A percentile compares a stretch with the other conserved stretches of the same genome.
Evolutionary conservation across 352 stramenopile species (phyloP).

Genomic region (Aphanomyces stellatus): DNA sequence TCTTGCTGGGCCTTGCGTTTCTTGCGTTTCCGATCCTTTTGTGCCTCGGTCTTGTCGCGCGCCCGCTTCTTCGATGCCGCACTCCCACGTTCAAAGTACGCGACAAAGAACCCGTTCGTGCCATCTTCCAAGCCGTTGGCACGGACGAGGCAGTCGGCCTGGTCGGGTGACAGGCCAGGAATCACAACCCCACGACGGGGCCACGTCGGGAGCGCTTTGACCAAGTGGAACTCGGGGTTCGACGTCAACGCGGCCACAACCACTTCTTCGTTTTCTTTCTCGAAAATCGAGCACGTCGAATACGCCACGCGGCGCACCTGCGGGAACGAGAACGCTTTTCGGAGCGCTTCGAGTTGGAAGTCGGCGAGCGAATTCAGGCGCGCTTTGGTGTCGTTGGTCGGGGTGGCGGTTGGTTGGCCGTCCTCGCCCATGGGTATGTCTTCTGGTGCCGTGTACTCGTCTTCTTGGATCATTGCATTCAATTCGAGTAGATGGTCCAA

Average conservation of each 20-base stretch:
- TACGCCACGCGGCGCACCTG: constrained; percentile 92
- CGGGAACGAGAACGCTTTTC: constrained; percentile 93
- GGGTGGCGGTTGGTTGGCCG: too few relatives aligned
- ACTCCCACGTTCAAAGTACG: constrained; percentile 84
- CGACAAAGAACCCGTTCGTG: constrained; percentile 97
- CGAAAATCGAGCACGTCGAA: constrained; percentile 95
- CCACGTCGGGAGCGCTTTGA: constrained; percentile 61
- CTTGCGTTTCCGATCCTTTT: constrained; percentile 66
- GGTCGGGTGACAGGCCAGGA: constrained; percentile 42
- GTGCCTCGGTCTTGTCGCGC: constrained; percentile 36
- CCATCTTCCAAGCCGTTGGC: constrained; percentile 88
- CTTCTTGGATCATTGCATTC: constrained; percentile 30
- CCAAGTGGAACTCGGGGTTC: constrained; percentile 64
- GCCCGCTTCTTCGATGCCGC: constrained; percentile 28
- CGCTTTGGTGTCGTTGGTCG: constrained; percentile 40
- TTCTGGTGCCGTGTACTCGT: constrained; percentile 30
- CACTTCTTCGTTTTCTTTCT: constrained; percentile 94
- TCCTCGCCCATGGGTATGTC: too few relatives aligned
- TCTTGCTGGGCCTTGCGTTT: constrained; percentile 30
- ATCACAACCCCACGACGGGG: constrained; percentile 50
- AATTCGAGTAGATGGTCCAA: constrained; percentile 88
- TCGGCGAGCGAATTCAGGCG: constrained; percentile 87
- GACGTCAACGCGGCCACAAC: constrained; percentile 78
- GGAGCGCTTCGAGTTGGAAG: constrained; percentile 91
- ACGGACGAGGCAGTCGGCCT: constrained; percentile 83